A percentile compares a stretch with the other conserved stretches of the same genome.
phyloP scores from a whole-genome alignment of 306 rosid genomes.

The Vicia faba region DNA sequence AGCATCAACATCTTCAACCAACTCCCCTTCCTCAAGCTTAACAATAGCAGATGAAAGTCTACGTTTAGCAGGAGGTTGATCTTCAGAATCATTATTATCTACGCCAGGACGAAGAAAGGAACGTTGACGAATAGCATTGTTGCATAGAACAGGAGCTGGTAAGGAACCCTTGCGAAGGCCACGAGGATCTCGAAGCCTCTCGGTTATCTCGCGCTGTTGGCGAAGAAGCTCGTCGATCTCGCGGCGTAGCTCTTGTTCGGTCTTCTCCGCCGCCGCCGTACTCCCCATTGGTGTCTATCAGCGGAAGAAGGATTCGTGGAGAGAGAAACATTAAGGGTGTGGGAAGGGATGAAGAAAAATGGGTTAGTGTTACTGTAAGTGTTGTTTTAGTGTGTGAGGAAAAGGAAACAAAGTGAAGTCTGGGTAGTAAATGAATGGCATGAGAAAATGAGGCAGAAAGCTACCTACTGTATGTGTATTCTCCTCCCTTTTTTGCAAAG shows the following conservation, averaged over 20 bases:
- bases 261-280: constrained; percentile 67
- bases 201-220: constrained; percentile 93
- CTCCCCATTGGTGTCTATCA: constrained; percentile 52
- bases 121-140: constrained; percentile 74
- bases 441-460: no score
- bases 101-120: constrained; percentile 61
- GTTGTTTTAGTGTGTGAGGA: no score
- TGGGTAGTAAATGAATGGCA: no score
- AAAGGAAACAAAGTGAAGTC: no score
- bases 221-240: constrained; percentile 98
- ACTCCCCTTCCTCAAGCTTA: constrained; percentile 87
- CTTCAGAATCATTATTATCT: constrained; percentile 64
- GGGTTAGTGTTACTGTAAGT: no score
- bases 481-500: no score
- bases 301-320: not conserved
- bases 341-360: no score
- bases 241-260: constrained; percentile 78
- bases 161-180: constrained; percentile 80
- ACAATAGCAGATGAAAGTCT: constrained; percentile 90
- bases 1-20: constrained; percentile 55
- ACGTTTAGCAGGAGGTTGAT: constrained; percentile 77
- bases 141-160: constrained; percentile 58
- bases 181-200: constrained; percentile 97
- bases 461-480: no score
- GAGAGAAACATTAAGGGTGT: no score